Base-by-base conservation (phyloP, 2,329 filamentous ascomycete species). In the Aspergillus tanneri region DNA sequence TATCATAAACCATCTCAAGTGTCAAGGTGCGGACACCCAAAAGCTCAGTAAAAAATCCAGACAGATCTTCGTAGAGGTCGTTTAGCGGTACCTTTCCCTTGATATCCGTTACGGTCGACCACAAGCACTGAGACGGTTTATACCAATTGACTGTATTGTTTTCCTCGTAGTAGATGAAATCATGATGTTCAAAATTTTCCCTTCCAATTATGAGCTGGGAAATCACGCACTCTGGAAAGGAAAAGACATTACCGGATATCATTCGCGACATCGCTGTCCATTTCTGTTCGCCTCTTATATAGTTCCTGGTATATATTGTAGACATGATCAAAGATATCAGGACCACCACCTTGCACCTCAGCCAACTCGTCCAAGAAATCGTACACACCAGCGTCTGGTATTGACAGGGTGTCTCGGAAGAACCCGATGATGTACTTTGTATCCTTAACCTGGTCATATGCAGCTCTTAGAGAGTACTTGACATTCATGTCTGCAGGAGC, bases 71-170 rank as follows among this genome's bases (percentile, higher is more conserved):
- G 8, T 53, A 53, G 5, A 39, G 19, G 14, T 43, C 47, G 19
- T 50, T 50, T 1, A 53, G 40, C 22, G 47, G n/a, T 7, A 45
- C 39, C 34, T 43, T 49, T 6, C 47, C 50, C 11, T 44, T 22
- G 14, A 53, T 53, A n/a, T 35, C 44, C 2, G 50, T 53, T n/a
- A 23, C 25, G 5, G 24, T 45, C 12, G 50, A 50, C 50, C 43
- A 53, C 14, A 53, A 32, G 19, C 47, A 53, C 28, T 50, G 3
- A 1, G 47, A 44, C 5, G 40, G 22, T 2, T 14, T 41, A 11
- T 45, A 36, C 50, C 50, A 53, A 11, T 24, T 10, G 16, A 10
- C 18, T 23, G 16, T 22, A 22, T 2, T 2, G n/a, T 27, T 14
- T 9, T 27, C 12, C 12, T 19, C 23, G 4, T 46, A 37, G 34